Base-by-base conservation (phyloP, 371 early-diverging fungal species). In the Saksenaea oblongispora region DNA sequence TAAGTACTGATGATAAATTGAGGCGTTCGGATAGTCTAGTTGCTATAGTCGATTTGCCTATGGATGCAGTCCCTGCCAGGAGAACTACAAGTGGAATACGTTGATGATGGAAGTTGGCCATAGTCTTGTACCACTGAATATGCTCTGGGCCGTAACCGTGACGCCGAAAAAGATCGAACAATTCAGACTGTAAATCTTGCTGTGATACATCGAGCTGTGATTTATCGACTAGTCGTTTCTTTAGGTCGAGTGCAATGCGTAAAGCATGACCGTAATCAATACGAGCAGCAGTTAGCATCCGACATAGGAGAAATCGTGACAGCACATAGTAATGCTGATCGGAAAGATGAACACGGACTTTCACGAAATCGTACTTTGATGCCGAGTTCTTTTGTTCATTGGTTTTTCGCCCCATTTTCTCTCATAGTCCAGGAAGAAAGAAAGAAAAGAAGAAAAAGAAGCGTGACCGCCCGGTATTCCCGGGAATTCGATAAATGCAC, bases 351-450 rank as follows among this genome's bases (percentile, higher is more conserved):
- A 78, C 78, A 15, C 69, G 66, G 18, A 78, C 75, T 65, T 78
- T 78, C 27, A 78, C 74, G 36, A 78, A 74, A 62, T 78, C 78
- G 54, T 78, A 78, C 41, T 78, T 78, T 9, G 78, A 77, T 27
- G 74, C 69, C 17, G 65, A 65, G 47, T 66, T 74, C 53, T 74
- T 74, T 47, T 67, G 71, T 47, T 47, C 51, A 47, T 22, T 47
- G 3, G 51, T 10, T 22, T 47, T 47, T 17, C 5, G 22, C 5
- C 51, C 51, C 51, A 47, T 47, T 7, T 2, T 17, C 51, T 47
- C 24, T 22, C 51, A 47, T 47, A 22, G n/a, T 47, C 51, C 51
- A 22, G 22, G 5, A 47, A 22, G 10, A 11, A 39, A 39, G 5
- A 31, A 7, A 31, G 7, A 31, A 7, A 31, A 7, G 7, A 31